Percentiles rank a stretch among this genome's conserved stretches.
Conservation (phyloP, 108 stramenopile species). For the Cyclotella kingstonii region DNA sequence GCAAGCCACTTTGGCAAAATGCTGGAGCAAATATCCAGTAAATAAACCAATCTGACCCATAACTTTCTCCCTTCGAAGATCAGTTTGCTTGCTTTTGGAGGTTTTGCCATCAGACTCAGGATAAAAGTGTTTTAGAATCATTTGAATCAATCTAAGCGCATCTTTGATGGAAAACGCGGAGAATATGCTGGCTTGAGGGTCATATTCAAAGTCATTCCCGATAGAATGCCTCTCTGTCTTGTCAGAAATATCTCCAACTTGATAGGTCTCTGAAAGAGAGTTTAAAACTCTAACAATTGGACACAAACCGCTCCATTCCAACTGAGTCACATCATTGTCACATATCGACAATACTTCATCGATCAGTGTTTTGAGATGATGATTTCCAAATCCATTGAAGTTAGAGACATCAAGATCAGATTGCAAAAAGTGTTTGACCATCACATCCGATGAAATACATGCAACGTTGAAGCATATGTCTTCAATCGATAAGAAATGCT, state of each 20-base stretch:
- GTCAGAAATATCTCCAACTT: constrained; percentile 4
- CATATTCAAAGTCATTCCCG: neutral
- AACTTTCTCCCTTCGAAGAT: neutral
- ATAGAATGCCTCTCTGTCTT: constrained; percentile 2
- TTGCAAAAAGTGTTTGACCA: constrained; percentile 11
- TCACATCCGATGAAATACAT: constrained; percentile 26
- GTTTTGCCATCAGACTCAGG: neutral
- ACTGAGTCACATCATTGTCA: constrained; percentile 3
- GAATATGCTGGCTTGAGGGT: constrained; percentile 5
- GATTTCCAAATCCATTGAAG: neutral
- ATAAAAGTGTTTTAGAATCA: constrained; percentile 4
- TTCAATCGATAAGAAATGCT: constrained; percentile 29
- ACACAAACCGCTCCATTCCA: neutral
- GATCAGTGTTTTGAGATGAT: constrained; percentile 12
- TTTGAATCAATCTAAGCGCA: constrained; percentile 25
- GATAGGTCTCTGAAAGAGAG: constrained; percentile 3
- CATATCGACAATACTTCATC: constrained; percentile 16
- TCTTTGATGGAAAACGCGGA: constrained; percentile 31
- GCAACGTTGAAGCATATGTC: constrained; percentile 29
- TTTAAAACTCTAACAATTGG: constrained; percentile 33
- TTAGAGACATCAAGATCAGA: too few species aligned
- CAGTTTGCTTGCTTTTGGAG: neutral
- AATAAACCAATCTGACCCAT: constrained; percentile 32
- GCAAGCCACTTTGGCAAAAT: constrained; percentile 17
- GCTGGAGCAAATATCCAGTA: constrained; percentile 20